A percentile compares a stretch with the other conserved stretches of the same genome.
These are phyloP conservation scores for Botryobasidium botryosum DNA, from an alignment of 768 basidiomycete species.

Conservation along the genomic window DNA sequence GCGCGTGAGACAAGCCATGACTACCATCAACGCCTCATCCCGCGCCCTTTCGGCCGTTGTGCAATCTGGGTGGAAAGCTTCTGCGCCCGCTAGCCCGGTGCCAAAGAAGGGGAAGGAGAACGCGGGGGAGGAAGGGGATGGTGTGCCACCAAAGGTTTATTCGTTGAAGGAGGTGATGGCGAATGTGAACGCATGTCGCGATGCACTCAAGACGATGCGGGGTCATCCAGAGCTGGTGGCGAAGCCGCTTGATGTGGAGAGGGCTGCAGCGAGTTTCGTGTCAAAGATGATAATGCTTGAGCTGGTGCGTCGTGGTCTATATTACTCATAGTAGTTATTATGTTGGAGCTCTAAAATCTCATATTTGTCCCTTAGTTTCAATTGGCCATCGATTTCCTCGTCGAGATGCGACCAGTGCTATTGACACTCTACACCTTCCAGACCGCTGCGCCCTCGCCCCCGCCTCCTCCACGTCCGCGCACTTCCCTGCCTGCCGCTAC, in stretches of 20 bases:
- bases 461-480: slow-evolving; percentile 3
- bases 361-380: slow-evolving; percentile 30
- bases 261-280: slow-evolving; percentile 48
- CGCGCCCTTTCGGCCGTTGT: slow-evolving; percentile 35
- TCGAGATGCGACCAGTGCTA: slow-evolving; percentile 31
- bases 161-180: slow-evolving; percentile 21
- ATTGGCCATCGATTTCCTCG: slow-evolving; percentile 28
- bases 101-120: background rate
- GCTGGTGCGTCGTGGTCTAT: slow-evolving; percentile 35
- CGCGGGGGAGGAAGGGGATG: background rate
- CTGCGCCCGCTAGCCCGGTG: slow-evolving; percentile 17
- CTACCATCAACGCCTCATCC: slow-evolving; percentile 35
- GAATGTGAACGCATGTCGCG: slow-evolving; percentile 26
- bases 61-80: slow-evolving; percentile 44
- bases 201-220: slow-evolving; percentile 33
- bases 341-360: background rate
- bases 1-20: slow-evolving; percentile 8
- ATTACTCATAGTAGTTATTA: background rate
- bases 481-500: background rate
- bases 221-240: slow-evolving; percentile 22
- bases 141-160: slow-evolving; percentile 12
- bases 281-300: slow-evolving; percentile 53
- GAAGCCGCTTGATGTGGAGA: slow-evolving; percentile 47
- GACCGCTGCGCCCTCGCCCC: background rate
- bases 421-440: slow-evolving; percentile 15